Evolutionary conservation across 164 flowering plant genomes (phyloP).

Genomic region (Kalanchoe fedtschenkoi): DNA sequence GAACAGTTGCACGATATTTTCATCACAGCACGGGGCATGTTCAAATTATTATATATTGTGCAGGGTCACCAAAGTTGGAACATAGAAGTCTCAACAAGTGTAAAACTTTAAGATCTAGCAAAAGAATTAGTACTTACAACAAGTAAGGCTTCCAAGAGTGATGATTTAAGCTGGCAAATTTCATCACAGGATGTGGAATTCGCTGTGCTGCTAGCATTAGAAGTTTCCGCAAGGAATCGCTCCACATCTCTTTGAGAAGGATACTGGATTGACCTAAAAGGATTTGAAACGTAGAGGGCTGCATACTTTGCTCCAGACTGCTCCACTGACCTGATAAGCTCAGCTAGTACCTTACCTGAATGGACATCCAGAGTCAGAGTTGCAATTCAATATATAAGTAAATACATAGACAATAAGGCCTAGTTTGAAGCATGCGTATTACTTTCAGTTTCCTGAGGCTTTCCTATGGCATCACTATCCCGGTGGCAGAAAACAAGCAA

Average conservation of each 20-base stretch:
- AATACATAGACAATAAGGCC: background rate
- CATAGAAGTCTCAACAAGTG: background rate
- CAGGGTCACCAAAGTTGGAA: background rate
- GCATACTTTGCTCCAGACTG: slow-evolving; percentile 53
- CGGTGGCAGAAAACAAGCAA: slow-evolving; percentile 57
- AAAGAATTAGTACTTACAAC: slow-evolving; percentile 46
- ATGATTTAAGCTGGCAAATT: slow-evolving; percentile 74
- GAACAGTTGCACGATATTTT: background rate
- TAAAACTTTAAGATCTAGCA: background rate
- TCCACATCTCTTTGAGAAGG: slow-evolving; percentile 34
- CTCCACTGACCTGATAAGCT: slow-evolving; percentile 55
- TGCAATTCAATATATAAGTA: background rate
- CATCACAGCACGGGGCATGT: background rate
- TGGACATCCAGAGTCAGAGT: slow-evolving; percentile 9
- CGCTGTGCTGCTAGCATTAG: slow-evolving; percentile 29
- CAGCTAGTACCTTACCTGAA: slow-evolving; percentile 55
- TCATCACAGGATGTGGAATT: slow-evolving; percentile 55
- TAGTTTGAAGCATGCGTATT: background rate
- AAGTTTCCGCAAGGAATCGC: slow-evolving; percentile 65
- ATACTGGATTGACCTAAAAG: slow-evolving; percentile 30
- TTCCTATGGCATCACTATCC: slow-evolving; percentile 20
- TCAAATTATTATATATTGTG: background rate
- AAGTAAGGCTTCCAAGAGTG: slow-evolving; percentile 67
- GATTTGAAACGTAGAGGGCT: slow-evolving; percentile 74
- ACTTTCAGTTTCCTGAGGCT: slow-evolving; percentile 52